phyloP scores from a whole-genome alignment of 1,139 yeast genomes.

The Geotrichum australiense region DNA sequence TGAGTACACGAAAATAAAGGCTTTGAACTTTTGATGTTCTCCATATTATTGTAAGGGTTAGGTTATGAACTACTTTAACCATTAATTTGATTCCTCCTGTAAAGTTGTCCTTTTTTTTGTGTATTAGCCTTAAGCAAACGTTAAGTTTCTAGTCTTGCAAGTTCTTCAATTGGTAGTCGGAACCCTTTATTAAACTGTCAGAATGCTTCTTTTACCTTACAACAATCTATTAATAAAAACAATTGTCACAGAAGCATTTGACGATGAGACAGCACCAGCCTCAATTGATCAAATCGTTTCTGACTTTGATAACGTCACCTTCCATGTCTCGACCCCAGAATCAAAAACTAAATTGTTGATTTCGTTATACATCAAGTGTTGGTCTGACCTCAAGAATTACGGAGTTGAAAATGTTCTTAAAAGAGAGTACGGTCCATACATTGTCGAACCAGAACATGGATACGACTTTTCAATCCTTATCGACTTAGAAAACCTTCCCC shows the following conservation, averaged over 20 bases:
- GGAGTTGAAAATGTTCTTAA: conserved; percentile 44
- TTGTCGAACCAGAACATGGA: conserved; percentile 56
- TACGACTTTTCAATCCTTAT: conserved; percentile 74
- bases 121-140: not conserved
- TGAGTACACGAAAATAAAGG: no score
- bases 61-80: conserved; percentile 1
- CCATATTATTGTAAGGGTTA: no score
- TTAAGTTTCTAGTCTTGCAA: not conserved
- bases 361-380: conserved; percentile 70
- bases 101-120: conserved; percentile 5
- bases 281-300: conserved; percentile 81
- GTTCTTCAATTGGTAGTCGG: not conserved
- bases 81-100: not conserved
- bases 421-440: conserved; percentile 39
- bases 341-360: conserved; percentile 56
- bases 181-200: conserved; percentile 12
- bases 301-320: conserved; percentile 93
- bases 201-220: conserved; percentile 38
- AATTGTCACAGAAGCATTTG: conserved; percentile 39
- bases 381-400: conserved; percentile 61
- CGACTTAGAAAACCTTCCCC: conserved; percentile 46
- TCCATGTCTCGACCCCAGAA: conserved; percentile 81
- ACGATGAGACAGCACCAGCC: conserved; percentile 35
- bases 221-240: conserved; percentile 39
- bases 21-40: no score